phyloP scores from a whole-genome alignment of 2,329 filamentous ascomycete genomes.

The Penicillium brevicompactum region DNA sequence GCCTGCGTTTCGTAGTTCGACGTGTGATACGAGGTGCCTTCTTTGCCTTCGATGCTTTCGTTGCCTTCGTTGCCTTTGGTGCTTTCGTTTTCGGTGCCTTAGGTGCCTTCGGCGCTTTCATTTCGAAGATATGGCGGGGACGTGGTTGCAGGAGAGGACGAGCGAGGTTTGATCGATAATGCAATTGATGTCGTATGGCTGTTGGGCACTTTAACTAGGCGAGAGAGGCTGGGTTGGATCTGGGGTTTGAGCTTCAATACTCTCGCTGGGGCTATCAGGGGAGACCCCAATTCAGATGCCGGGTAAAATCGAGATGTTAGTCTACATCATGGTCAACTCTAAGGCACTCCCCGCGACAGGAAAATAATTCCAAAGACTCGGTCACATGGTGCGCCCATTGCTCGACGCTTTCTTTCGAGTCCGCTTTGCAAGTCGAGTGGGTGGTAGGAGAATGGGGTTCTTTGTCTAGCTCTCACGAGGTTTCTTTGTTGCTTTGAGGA shows the following conservation, averaged over 20 bases:
- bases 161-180: background rate
- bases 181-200: background rate
- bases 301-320: background rate
- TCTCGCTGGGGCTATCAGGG: background rate
- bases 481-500: conserved; percentile 2
- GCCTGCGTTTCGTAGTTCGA: background rate
- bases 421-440: background rate
- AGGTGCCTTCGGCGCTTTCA: background rate
- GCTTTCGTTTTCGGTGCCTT: background rate
- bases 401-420: background rate
- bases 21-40: background rate
- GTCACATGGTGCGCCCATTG: background rate
- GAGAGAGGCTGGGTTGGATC: background rate
- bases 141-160: background rate
- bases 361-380: background rate
- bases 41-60: background rate
- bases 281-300: background rate
- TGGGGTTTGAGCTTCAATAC: too few species aligned
- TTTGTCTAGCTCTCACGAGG: background rate
- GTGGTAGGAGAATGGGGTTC: background rate
- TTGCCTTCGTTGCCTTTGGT: background rate
- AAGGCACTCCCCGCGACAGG: background rate
- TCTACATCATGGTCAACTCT: conserved; percentile 1
- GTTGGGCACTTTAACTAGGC: background rate
- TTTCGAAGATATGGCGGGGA: too few species aligned